These are phyloP conservation scores for Ogataea trehalophila DNA, from an alignment of 805 yeast genomes.

Conservation along the genomic window DNA sequence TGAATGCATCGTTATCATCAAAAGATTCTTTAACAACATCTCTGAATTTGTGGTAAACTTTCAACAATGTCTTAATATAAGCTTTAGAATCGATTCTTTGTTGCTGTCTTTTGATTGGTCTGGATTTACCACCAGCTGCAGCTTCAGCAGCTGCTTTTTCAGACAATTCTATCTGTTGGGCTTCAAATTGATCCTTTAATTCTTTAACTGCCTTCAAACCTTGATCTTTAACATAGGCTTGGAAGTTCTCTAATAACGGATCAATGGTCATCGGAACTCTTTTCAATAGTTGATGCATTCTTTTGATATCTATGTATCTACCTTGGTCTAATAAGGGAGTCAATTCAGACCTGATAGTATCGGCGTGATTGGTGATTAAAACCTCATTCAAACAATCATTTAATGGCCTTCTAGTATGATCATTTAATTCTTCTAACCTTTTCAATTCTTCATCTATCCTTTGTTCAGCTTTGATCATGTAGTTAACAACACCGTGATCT, in stretches of 20 bases:
- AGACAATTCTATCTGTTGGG: slow-evolving; percentile 14
- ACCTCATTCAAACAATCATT: slow-evolving; percentile 71
- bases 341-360: slow-evolving; percentile 72
- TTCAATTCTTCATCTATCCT: slow-evolving; percentile 80
- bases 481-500: slow-evolving; percentile 81
- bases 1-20: slow-evolving; percentile 69
- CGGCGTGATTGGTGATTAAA: slow-evolving; percentile 75
- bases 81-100: slow-evolving; percentile 58
- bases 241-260: slow-evolving; percentile 70
- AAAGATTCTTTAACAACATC: slow-evolving; percentile 63
- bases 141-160: slow-evolving; percentile 21
- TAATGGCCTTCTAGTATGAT: slow-evolving; percentile 75
- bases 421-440: slow-evolving; percentile 73
- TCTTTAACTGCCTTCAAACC: slow-evolving; percentile 61
- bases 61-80: slow-evolving; percentile 73
- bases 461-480: slow-evolving; percentile 79
- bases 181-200: slow-evolving; percentile 33
- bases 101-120: slow-evolving; percentile 29
- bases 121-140: slow-evolving; percentile 13
- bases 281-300: slow-evolving; percentile 70
- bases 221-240: slow-evolving; percentile 62
- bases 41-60: slow-evolving; percentile 63
- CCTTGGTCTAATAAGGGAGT: slow-evolving; percentile 67
- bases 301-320: slow-evolving; percentile 65
- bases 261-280: slow-evolving; percentile 77